Conservation (phyloP, 176 grass and related monocot species). For the Lolium rigidum region DNA sequence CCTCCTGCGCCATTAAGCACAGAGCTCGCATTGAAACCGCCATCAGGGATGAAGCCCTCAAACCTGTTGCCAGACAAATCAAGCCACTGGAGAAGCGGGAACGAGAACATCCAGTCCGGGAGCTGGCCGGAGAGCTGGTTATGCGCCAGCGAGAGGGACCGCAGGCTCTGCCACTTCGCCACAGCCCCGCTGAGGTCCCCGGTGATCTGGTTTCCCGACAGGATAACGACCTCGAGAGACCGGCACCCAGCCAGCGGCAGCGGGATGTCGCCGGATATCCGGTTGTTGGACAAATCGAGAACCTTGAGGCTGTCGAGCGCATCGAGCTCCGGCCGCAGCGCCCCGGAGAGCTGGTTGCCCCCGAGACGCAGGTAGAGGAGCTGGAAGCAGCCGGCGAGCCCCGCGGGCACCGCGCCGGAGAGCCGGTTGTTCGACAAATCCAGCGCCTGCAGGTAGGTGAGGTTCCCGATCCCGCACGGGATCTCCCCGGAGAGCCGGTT, state of each 20-base stretch:
- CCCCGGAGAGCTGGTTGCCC: slow-evolving; percentile 75
- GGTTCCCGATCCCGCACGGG: slow-evolving; percentile 80
- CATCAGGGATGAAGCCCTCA: slow-evolving; percentile 88
- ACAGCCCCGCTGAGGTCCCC: slow-evolving; percentile 83
- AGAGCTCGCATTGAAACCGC: slow-evolving; percentile 70
- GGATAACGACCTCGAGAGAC: slow-evolving; percentile 79
- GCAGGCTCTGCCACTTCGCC: slow-evolving; percentile 76
- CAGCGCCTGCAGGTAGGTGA: slow-evolving; percentile 90
- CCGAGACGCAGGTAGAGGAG: slow-evolving; percentile 76
- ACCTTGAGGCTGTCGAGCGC: slow-evolving; percentile 82
- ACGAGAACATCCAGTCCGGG: slow-evolving; percentile 91
- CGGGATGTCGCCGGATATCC: slow-evolving; percentile 69
- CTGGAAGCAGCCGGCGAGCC: slow-evolving; percentile 96
- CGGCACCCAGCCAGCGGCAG: slow-evolving; percentile 74
- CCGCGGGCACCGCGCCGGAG: slow-evolving; percentile 70
- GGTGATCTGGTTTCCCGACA: slow-evolving; percentile 71
- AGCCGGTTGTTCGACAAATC: slow-evolving; percentile 85
- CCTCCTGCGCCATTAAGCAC: slow-evolving; percentile 48
- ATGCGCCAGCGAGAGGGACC: slow-evolving; percentile 61
- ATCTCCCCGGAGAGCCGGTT: slow-evolving; percentile 81
- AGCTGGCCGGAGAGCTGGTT: slow-evolving; percentile 73
- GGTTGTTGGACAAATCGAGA: slow-evolving; percentile 73
- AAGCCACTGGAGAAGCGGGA: slow-evolving; percentile 75
- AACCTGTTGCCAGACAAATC: slow-evolving; percentile 85
- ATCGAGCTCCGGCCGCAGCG: slow-evolving; percentile 88